Conservation (phyloP, 2,329 filamentous ascomycete species). For the Fonsecaea monophora region DNA sequence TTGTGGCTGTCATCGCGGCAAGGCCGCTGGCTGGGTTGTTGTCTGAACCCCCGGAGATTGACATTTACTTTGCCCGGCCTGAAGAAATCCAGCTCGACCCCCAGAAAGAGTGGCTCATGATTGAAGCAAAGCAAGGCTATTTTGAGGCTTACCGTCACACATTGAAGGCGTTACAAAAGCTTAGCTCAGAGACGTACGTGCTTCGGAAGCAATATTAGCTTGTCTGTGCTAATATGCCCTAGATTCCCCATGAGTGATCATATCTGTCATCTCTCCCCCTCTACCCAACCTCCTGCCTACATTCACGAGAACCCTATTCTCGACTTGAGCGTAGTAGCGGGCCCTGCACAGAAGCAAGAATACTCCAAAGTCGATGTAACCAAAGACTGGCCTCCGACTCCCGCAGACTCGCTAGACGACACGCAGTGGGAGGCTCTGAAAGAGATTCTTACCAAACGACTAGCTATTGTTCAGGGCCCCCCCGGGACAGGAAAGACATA, state of each 20-base stretch:
- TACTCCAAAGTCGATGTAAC: conserved; percentile 62
- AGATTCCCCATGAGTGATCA: conserved; percentile 56
- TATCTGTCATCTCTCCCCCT: conserved; percentile 48
- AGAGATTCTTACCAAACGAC: conserved; percentile 71
- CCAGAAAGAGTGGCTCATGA: conserved; percentile 73
- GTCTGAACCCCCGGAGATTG: conserved; percentile 72
- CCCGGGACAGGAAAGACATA: conserved; percentile 83
- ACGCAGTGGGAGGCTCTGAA: conserved; percentile 74
- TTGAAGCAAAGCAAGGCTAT: conserved; percentile 75
- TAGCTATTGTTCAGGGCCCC: conserved; percentile 83
- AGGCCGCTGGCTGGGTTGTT: conserved; percentile 69
- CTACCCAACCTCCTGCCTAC: conserved; percentile 61
- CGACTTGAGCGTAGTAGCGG: conserved; percentile 53
- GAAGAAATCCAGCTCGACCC: conserved; percentile 73
- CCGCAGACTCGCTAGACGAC: conserved; percentile 64
- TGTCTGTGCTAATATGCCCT: conserved; percentile 24
- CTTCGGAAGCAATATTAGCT: conserved; percentile 8
- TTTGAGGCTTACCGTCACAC: conserved; percentile 79
- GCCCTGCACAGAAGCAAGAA: conserved; percentile 45
- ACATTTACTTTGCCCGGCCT: conserved; percentile 72
- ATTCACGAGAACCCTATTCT: conserved; percentile 57
- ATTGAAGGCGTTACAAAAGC: conserved; percentile 73
- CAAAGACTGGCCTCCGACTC: conserved; percentile 58
- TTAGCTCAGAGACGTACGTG: conserved; percentile 59
- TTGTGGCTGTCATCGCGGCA: conserved; percentile 75